Conservation (phyloP, 1,139 yeast species). For the Suhomyces taliae region DNA sequence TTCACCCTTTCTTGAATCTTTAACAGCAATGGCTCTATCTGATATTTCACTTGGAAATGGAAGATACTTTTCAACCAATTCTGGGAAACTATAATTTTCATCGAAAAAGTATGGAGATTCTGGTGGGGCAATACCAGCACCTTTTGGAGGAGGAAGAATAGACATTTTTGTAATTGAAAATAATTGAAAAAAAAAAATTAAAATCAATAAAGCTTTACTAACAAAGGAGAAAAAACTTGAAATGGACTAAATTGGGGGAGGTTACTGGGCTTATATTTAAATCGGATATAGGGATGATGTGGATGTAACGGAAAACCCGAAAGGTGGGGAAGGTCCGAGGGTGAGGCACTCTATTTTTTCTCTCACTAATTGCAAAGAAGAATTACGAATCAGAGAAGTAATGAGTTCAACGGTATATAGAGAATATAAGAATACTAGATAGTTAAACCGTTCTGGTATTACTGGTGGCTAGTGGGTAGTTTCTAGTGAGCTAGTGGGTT, state of each 20-base stretch:
- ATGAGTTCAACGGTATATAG: no score
- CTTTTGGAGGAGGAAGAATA: conserved; percentile 20
- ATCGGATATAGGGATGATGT: neutral
- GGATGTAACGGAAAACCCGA: neutral
- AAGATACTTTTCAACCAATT: conserved; percentile 19
- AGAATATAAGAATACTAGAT: no score
- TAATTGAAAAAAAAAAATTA: no score
- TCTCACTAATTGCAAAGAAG: no score
- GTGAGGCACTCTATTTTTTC: neutral
- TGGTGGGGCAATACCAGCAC: conserved; percentile 15
- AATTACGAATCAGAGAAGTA: no score
- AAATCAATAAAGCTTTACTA: no score
- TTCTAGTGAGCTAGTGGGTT: no score
- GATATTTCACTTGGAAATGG: conserved; percentile 23
- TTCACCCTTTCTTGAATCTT: conserved; percentile 32
- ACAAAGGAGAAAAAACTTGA: neutral
- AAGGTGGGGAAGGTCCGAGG: neutral
- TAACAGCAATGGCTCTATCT: conserved; percentile 24
- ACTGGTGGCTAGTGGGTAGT: no score
- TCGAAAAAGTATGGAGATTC: conserved; percentile 23
- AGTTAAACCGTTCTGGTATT: no score
- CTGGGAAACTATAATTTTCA: conserved; percentile 11
- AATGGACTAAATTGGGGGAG: neutral
- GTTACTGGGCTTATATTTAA: neutral
- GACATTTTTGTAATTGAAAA: no score